Base-by-base conservation (phyloP, 2,329 filamentous ascomycete species). In the Calonectria naviculata region DNA sequence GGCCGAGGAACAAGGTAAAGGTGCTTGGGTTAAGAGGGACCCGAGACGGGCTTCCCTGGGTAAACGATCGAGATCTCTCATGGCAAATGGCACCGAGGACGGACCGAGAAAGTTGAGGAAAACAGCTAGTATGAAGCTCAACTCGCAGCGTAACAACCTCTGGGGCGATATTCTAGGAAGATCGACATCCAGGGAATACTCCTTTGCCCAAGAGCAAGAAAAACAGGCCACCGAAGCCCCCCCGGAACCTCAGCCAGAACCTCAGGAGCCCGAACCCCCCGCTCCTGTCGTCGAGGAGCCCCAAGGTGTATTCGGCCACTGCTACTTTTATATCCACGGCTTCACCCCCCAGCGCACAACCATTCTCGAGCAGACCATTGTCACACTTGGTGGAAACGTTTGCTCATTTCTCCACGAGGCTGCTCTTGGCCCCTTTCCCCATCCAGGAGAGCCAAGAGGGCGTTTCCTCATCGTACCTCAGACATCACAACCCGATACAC, bases 131-230 rank as follows among this genome's bases (percentile, higher is more conserved):
- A 92, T 93, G 79, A 96, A 95, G 81, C 85, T 98, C 36, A 92
- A 89, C 69, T 93, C 89, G 61, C 95, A 98, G 78, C 93, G 92
- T 75, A 92, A 95, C 77, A 92, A 91, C 31, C 88, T 98, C n/a
- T 98, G 96, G 96, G 93, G 93, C 6, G 94, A 97, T 77, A 97
- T 99, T 70, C 89, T 97, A 28, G 91, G 91, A 12, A 76, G 67
- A 81, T 76, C 82, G 26, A 79, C 77, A 15, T 82, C 82, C 2
- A 80, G 80, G 52, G 82, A 83, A 44, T 79, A 80, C 69, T 83
- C 83, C 0, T 81, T 82, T 54, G 78, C 75, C 28, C 71, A 76
- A 17, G 79, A 80, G 7, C 70, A 71, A 1, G 72, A 73, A 17
- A 64, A 73, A 10, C 68, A 54, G 26, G 66, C 65, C 26, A 46